Evolutionary conservation across 1,284 basidiomycete species (phyloP).

Genomic region (Apiotrichum brassicae): DNA sequence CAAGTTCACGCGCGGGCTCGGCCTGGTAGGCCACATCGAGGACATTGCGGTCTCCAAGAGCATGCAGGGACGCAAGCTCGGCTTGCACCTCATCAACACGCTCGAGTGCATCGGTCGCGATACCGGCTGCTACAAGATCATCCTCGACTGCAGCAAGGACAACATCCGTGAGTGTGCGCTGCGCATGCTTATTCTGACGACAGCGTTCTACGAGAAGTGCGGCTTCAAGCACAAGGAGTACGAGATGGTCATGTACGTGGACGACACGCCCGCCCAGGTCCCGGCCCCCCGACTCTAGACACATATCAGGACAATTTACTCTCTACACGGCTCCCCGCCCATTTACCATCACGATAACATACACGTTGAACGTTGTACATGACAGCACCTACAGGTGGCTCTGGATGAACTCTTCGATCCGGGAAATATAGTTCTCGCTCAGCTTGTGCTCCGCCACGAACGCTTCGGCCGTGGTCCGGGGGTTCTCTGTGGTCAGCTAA

Average conservation of each 20-base stretch:
- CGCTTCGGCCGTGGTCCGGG: constrained; percentile 17
- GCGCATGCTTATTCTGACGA: constrained; percentile 1
- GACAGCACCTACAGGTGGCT: not conserved
- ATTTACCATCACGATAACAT: not conserved
- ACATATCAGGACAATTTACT: not conserved
- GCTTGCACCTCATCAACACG: constrained; percentile 76
- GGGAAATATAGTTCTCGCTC: constrained; percentile 28
- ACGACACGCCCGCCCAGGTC: constrained; percentile 10
- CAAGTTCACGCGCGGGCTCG: constrained; percentile 81
- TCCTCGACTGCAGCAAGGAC: constrained; percentile 84
- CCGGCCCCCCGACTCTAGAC: constrained; percentile 4
- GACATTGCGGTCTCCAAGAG: constrained; percentile 88
- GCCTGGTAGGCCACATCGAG: constrained; percentile 88
- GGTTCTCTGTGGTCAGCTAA: constrained; percentile 20
- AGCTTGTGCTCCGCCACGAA: constrained; percentile 25
- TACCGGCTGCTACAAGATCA: constrained; percentile 86
- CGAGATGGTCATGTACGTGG: constrained; percentile 65
- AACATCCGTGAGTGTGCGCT: constrained; percentile 68
- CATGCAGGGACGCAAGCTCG: constrained; percentile 80
- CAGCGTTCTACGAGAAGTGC: constrained; percentile 96
- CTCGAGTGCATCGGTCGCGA: constrained; percentile 71
- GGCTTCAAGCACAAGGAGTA: constrained; percentile 81
- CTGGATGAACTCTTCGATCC: constrained; percentile 26
- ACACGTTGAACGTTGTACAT: too few species aligned
- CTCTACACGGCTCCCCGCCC: not conserved